Base-by-base conservation (phyloP, 2,329 filamentous ascomycete species). In the Tympanopsis confertula region DNA sequence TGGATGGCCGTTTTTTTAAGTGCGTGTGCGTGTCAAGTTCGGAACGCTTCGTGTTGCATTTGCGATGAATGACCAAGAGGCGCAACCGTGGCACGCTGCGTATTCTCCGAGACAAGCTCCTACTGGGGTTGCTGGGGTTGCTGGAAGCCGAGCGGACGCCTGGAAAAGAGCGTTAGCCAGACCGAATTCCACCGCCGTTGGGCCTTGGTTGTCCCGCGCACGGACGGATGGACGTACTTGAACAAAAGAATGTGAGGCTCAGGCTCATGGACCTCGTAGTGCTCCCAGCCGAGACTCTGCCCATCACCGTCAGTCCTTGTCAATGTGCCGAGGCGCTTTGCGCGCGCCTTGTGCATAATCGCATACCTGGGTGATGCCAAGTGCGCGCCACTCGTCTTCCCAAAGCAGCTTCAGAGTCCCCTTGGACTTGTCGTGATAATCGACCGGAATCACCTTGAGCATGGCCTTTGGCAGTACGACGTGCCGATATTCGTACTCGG, bases 181-280 rank as follows among this genome's bases (percentile, higher is more conserved):
- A 40, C 53, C 44, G 42, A 49, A 46, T 54, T 44, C 43, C 42
- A 37, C 22, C 42, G 43, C 32, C 41, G 40, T 20, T 44, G 42
- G 35, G 45, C 41, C 38, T 51, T 45, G 44, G 50, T 47, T n/a
- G 51, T 50, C 43, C 54, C 46, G 15, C 17, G 3, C 28, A 14
- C 19, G 19, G 12, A 18, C 17, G 19, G n/a, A 20, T 15, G 29
- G 28, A 69, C 84, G 60, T 66, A 95, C 89, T 98, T 98, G 75
- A 98, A 98, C 20, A 98, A 75, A 39, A 98, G 74, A 53, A 98
- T 98, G 60, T 98, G 91, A 46, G 91, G 91, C 65, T 98, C 91
- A 32, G 91, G 91, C 61, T 96, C 91, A 60, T 98, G 91, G 39
- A 98, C 91, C 62, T 98, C 91, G 58, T 98, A 98, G 61, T 98